phyloP scores from a whole-genome alignment of 208 protist species.

The Crithidia fasciculata region DNA sequence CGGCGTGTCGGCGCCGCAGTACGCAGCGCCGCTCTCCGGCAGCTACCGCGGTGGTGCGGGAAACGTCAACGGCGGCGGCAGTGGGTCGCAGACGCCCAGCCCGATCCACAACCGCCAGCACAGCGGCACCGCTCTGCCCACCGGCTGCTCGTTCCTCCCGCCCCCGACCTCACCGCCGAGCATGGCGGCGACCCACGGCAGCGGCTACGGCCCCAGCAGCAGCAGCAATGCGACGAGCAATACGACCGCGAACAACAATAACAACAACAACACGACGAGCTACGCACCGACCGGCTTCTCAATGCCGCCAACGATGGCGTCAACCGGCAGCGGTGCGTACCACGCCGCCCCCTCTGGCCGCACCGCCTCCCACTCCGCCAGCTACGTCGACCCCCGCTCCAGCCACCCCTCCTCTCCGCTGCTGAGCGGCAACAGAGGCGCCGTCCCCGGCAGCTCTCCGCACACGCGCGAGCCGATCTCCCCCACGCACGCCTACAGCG shows the following conservation, averaged over 20 bases:
- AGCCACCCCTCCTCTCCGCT: slow-evolving; percentile 17
- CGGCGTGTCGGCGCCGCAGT: slow-evolving; percentile 27
- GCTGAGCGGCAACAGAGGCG: not conserved
- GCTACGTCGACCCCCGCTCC: slow-evolving; percentile 19
- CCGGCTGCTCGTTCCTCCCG: not conserved
- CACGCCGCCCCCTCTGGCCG: not conserved
- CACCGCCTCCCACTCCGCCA: slow-evolving; percentile 10
- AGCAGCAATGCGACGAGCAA: slow-evolving; percentile 1
- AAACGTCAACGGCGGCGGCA: not conserved
- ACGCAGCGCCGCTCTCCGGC: slow-evolving; percentile 15
- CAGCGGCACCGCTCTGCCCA: not conserved
- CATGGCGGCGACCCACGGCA: not conserved
- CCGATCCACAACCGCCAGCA: slow-evolving; percentile 8
- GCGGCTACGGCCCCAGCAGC: not conserved
- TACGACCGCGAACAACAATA: slow-evolving; percentile 14
- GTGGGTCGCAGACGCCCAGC: slow-evolving; percentile 19
- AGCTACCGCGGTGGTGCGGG: slow-evolving; percentile 12
- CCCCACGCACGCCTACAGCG: slow-evolving; percentile 11
- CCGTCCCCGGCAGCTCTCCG: not conserved
- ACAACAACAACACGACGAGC: slow-evolving; percentile 17
- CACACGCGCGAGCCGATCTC: slow-evolving; percentile 20
- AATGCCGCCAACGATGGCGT: slow-evolving; percentile 25
- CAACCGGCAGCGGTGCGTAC: slow-evolving; percentile 2
- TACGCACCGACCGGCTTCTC: slow-evolving; percentile 52
- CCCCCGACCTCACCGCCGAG: slow-evolving; percentile 1